Evolutionary conservation across 495 filamentous ascomycete species (phyloP).

Genomic region (Hamigera avellanea): DNA sequence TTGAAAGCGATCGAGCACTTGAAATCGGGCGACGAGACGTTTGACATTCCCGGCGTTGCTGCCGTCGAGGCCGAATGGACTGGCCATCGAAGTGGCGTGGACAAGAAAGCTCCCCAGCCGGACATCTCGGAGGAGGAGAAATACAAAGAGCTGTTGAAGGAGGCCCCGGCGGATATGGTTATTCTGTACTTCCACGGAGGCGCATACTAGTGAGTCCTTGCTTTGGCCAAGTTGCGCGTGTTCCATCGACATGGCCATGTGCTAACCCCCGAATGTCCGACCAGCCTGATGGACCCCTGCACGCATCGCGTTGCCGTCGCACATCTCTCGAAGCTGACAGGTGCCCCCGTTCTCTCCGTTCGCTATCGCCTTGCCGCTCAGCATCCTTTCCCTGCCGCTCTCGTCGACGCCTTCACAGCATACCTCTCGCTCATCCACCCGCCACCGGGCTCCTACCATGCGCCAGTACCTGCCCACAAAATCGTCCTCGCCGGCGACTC

Average conservation of each 20-base stretch:
- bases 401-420: conserved; percentile 72
- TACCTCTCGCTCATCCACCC: conserved; percentile 81
- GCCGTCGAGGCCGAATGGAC: conserved; percentile 83
- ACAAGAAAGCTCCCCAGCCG: conserved; percentile 40
- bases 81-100: conserved; percentile 51
- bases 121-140: conserved; percentile 57
- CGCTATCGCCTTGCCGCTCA: conserved; percentile 87
- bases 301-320: conserved; percentile 43
- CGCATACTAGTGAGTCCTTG: conserved; percentile 48
- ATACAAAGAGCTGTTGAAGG: conserved; percentile 61
- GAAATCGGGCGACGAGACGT: conserved; percentile 34
- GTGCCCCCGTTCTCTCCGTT: conserved; percentile 57
- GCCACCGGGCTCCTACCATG: conserved; percentile 59
- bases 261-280: too few relatives aligned
- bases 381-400: conserved; percentile 66
- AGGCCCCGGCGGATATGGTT: conserved; percentile 52
- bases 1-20: conserved; percentile 53
- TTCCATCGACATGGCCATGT: too few relatives aligned
- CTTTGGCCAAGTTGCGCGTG: too few relatives aligned
- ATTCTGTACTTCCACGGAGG: conserved; percentile 87
- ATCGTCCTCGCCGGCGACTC: conserved; percentile 81
- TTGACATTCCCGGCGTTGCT: conserved; percentile 39
- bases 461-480: conserved; percentile 52
- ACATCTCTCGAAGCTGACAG: conserved; percentile 36
- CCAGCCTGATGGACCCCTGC: conserved; percentile 62